Evolutionary conservation across 2,329 filamentous ascomycete species (phyloP).

Genomic region (Verticillium longisporum): DNA sequence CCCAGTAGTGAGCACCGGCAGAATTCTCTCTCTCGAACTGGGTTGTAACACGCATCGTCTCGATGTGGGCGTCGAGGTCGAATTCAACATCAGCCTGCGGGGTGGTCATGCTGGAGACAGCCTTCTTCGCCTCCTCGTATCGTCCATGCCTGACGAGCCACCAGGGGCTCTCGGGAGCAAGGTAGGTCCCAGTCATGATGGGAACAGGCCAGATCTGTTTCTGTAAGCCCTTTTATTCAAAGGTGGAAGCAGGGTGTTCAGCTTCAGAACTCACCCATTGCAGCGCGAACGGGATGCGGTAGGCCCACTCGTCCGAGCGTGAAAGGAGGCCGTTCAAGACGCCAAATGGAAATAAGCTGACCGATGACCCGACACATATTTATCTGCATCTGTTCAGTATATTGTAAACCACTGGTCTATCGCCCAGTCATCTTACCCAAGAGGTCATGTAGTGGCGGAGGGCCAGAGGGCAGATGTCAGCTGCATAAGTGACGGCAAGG

Average conservation of each 20-base stretch:
- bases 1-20: slow-evolving; percentile 25
- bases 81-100: slow-evolving; percentile 15
- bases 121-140: slow-evolving; percentile 20
- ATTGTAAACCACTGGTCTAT: too few relatives aligned
- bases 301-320: slow-evolving; percentile 29
- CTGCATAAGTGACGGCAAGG: slow-evolving; percentile 33
- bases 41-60: slow-evolving; percentile 36
- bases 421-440: slow-evolving; percentile 27
- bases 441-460: slow-evolving; percentile 30
- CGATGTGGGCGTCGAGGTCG: slow-evolving; percentile 26
- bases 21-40: slow-evolving; percentile 24
- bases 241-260: neutral
- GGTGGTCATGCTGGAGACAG: slow-evolving; percentile 17
- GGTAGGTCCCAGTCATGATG: slow-evolving; percentile 24
- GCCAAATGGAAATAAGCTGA: slow-evolving; percentile 29
- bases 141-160: slow-evolving; percentile 35
- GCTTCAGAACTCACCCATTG: slow-evolving; percentile 25
- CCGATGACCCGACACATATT: slow-evolving; percentile 36
- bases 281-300: slow-evolving; percentile 33
- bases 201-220: slow-evolving; percentile 26
- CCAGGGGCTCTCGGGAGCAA: slow-evolving; percentile 38
- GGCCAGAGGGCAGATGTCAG: slow-evolving; percentile 22
- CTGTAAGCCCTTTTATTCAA: neutral
- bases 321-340: slow-evolving; percentile 28
- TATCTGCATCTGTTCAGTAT: slow-evolving; percentile 5